Conservation (phyloP, 345 rosid genomes). For the Eucalyptus albens region DNA sequence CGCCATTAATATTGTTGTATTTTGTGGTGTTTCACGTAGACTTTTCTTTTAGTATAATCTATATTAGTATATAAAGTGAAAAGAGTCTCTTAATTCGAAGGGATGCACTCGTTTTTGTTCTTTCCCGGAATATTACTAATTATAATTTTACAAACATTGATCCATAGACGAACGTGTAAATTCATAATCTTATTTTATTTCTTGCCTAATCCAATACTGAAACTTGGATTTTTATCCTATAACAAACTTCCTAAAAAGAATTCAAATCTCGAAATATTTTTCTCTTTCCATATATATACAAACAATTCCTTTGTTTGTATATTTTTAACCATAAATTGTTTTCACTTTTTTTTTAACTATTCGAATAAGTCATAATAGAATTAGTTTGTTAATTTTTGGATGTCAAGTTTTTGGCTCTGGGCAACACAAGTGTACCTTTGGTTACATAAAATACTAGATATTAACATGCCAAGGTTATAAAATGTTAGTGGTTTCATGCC, state of each 20-base stretch:
- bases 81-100: not conserved
- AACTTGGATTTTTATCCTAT: not conserved
- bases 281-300: not conserved
- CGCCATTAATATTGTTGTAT: not conserved
- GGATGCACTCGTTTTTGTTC: not conserved
- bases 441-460: not conserved
- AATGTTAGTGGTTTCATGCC: not conserved
- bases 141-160: not conserved
- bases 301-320: not conserved
- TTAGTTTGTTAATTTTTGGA: not conserved
- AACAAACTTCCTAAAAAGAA: not conserved
- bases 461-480: not conserved
- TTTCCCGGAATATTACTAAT: not conserved
- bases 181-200: not conserved
- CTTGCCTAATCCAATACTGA: not conserved
- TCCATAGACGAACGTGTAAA: not conserved
- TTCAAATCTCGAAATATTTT: not conserved
- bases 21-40: not conserved
- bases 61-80: not conserved
- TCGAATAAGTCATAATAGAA: not conserved
- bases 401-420: not conserved
- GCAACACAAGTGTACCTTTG: not conserved
- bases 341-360: not conserved
- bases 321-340: not conserved
- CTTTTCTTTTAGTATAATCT: not conserved